phyloP scores from a whole-genome alignment of 179 eudicot species.

The Silene vulgaris region DNA sequence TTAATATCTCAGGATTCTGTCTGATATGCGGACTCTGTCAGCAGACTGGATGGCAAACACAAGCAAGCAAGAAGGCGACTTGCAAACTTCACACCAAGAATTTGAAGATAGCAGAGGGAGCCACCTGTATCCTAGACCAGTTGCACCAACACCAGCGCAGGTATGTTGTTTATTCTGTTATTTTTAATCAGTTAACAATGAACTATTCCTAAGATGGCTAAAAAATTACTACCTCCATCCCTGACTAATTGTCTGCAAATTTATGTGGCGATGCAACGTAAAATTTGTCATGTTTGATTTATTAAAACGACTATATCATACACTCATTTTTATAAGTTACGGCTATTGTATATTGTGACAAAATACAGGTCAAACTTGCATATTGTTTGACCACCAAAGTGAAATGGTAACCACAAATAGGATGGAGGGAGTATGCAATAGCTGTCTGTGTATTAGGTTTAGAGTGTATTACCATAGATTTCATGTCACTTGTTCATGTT shows the following conservation, averaged over 20 bases:
- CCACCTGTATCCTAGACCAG: conserved; percentile 90
- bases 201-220: conserved; percentile 1
- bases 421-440: not conserved
- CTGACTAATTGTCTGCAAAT: not conserved
- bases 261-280: not conserved
- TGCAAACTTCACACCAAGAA: conserved; percentile 67
- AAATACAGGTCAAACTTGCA: not conserved
- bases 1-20: conserved; percentile 68
- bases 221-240: not conserved
- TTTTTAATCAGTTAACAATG: not conserved
- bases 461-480: not conserved
- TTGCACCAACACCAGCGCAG: conserved; percentile 98
- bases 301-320: not conserved
- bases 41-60: conserved; percentile 99
- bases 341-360: not conserved
- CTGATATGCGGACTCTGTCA: conserved; percentile 98
- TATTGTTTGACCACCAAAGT: not conserved
- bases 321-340: not conserved
- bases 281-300: not conserved
- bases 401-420: not conserved
- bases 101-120: conserved; percentile 80
- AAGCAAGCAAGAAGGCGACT: conserved; percentile 66
- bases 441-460: not conserved
- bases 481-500: not conserved
- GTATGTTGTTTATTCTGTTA: conserved; percentile 32